These are phyloP conservation scores for Umbelopsis sp. DNA, from an alignment of 192 early-diverging fungal species.

Conservation along the genomic window DNA sequence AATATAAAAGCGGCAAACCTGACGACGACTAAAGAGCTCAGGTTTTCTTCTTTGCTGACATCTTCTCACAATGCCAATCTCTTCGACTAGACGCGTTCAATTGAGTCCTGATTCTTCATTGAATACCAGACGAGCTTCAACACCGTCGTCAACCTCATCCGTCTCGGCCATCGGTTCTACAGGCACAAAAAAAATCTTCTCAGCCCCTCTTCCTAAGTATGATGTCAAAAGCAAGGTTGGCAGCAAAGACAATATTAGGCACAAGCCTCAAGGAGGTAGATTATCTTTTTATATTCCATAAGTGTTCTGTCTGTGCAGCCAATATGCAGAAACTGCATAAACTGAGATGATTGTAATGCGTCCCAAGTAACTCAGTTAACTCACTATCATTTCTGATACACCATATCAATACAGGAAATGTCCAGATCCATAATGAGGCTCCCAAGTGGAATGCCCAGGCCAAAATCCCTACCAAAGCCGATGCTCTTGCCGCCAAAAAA, in stretches of 20 bases:
- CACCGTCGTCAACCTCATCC: conserved; percentile 16
- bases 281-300: neutral
- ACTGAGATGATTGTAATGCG: neutral
- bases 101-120: conserved; percentile 4
- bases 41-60: conserved; percentile 14
- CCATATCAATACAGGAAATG: neutral
- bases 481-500: neutral
- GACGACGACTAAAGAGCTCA: neutral
- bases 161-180: neutral
- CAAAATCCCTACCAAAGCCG: conserved; percentile 4
- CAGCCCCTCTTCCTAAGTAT: conserved; percentile 7
- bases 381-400: neutral
- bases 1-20: neutral
- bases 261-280: conserved; percentile 22
- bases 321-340: neutral
- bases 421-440: conserved; percentile 20
- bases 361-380: neutral
- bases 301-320: neutral
- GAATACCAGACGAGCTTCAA: neutral
- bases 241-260: conserved; percentile 9
- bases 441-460: conserved; percentile 10
- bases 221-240: conserved; percentile 18
- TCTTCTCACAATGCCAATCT: conserved; percentile 15
- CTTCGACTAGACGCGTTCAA: neutral
- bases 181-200: conserved; percentile 2